Percentiles rank a stretch among this genome's conserved stretches.
phyloP scores from a whole-genome alignment of 1,284 basidiomycete genomes.

The Blastosporella zonata region DNA sequence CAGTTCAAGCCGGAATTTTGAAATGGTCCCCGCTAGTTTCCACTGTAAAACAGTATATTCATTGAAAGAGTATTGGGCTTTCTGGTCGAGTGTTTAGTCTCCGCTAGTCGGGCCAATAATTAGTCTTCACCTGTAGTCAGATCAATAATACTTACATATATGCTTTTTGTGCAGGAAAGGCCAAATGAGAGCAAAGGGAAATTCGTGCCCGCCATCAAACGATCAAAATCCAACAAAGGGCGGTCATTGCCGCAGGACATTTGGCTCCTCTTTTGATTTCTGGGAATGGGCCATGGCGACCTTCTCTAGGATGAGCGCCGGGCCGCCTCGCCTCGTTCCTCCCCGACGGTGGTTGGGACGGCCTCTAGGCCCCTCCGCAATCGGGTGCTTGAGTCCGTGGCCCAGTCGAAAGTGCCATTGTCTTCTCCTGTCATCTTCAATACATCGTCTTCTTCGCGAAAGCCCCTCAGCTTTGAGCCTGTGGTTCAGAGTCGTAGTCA shows the following conservation, averaged over 20 bases:
- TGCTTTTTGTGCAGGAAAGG: no score
- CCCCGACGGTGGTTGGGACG: constrained; percentile 13
- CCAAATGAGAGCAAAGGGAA: no score
- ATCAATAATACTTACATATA: no score
- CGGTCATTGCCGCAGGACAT: neutral
- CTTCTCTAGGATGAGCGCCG: constrained; percentile 24
- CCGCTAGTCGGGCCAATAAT: no score
- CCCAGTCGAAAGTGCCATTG: constrained; percentile 16
- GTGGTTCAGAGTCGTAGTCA: constrained; percentile 10
- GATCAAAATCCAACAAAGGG: no score
- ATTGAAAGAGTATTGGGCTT: no score
- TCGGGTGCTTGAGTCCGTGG: constrained; percentile 17
- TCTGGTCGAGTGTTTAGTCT: no score
- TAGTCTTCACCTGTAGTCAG: no score
- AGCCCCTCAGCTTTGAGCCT: constrained; percentile 20
- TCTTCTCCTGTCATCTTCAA: constrained; percentile 24
- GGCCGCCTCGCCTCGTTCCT: constrained; percentile 5
- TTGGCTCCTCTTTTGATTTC: neutral
- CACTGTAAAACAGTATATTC: no score
- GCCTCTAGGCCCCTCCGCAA: constrained; percentile 13
- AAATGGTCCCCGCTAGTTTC: no score
- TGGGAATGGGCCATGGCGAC: constrained; percentile 12
- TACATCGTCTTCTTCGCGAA: constrained; percentile 12
- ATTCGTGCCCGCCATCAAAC: no score
- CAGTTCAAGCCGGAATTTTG: no score